Conservation (phyloP, 2,329 filamentous ascomycete species). For the Scolecobasidium constrictum region DNA sequence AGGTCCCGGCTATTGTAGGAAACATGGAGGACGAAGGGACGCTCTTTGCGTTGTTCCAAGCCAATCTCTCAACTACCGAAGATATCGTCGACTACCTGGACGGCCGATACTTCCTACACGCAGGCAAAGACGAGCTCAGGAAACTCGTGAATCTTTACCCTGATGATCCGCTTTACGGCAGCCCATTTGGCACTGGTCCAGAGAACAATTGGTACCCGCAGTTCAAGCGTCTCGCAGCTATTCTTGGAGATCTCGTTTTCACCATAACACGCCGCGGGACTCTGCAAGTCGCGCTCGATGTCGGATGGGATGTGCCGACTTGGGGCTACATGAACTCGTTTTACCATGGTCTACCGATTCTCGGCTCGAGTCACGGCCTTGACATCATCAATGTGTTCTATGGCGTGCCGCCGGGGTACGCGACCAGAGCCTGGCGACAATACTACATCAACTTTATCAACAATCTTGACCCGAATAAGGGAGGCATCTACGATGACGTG, state of each 20-base stretch:
- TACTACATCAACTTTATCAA: conserved; percentile 7
- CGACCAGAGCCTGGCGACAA: background rate
- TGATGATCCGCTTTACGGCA: conserved; percentile 45
- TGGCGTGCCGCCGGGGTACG: conserved; percentile 36
- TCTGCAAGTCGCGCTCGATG: background rate
- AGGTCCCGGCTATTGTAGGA: conserved; percentile 49
- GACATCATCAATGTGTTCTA: conserved; percentile 4
- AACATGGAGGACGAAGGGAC: conserved; percentile 55
- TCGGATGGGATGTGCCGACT: conserved; percentile 27
- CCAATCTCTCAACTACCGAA: conserved; percentile 52
- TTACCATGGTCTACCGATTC: conserved; percentile 5
- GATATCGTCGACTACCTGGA: conserved; percentile 52
- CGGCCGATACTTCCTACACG: conserved; percentile 47
- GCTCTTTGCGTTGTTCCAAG: conserved; percentile 58
- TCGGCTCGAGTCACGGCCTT: conserved; percentile 2
- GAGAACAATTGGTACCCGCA: conserved; percentile 64
- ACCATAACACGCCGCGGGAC: conserved; percentile 52
- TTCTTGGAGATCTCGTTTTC: conserved; percentile 66
- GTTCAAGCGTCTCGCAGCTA: conserved; percentile 65
- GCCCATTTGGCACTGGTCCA: conserved; percentile 59
- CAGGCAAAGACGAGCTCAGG: conserved; percentile 40
- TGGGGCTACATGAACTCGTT: conserved; percentile 8
- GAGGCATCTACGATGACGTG: background rate
- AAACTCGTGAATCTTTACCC: conserved; percentile 54
- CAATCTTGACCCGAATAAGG: conserved; percentile 3